These are phyloP conservation scores for Ceratobasidium sp. DNA, from an alignment of 1,284 basidiomycete species.

Conservation along the genomic window DNA sequence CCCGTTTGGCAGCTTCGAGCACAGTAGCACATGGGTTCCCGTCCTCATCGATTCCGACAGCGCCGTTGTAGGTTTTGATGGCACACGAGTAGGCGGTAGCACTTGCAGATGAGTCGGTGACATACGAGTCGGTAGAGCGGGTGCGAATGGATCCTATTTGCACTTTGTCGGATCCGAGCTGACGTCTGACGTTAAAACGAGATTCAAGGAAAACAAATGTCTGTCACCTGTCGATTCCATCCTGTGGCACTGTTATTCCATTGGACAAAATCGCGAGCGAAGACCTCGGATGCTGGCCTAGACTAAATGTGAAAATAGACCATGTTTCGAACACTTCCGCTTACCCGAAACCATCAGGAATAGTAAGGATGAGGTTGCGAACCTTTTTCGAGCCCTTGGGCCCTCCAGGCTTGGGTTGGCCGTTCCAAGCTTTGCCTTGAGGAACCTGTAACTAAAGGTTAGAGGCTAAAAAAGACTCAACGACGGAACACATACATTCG, in stretches of 20 bases:
- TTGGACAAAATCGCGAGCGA: conserved; percentile 46
- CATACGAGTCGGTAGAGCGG: conserved; percentile 46
- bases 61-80: conserved; percentile 46
- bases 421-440: conserved; percentile 24
- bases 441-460: not conserved
- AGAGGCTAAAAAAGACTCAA: not conserved
- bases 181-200: not conserved
- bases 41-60: conserved; percentile 47
- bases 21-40: conserved; percentile 48
- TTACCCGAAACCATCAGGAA: conserved; percentile 46
- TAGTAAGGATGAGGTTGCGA: conserved; percentile 42
- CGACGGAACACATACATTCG: not conserved
- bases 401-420: conserved; percentile 18
- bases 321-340: not conserved
- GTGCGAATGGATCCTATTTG: conserved; percentile 47
- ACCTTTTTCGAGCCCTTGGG: conserved; percentile 1
- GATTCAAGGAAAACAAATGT: not conserved
- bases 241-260: conserved; percentile 32
- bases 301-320: not conserved
- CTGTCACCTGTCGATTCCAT: conserved; percentile 35
- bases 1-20: conserved; percentile 47
- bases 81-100: conserved; percentile 48
- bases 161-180: conserved; percentile 46
- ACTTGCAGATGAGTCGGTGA: conserved; percentile 48
- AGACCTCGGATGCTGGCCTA: conserved; percentile 47